Conservation (phyloP, 2,329 filamentous ascomycete species). For the Aspergillus sp. region DNA sequence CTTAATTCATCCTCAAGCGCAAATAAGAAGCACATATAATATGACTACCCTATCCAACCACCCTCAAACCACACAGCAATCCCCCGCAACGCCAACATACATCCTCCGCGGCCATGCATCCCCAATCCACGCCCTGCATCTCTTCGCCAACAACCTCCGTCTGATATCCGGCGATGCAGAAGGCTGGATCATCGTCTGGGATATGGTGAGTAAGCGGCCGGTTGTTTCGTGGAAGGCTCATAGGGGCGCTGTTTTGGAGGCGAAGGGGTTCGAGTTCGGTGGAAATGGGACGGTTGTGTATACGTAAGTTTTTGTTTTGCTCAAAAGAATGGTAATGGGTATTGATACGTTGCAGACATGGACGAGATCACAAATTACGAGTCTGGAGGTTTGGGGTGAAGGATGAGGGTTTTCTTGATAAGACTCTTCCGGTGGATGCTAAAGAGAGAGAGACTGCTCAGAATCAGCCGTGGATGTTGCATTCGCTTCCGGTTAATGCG, state of each 20-base stretch:
- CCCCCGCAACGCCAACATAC: constrained; percentile 54
- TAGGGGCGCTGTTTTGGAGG: constrained; percentile 65
- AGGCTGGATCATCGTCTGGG: constrained; percentile 83
- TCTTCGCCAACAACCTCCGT: constrained; percentile 65
- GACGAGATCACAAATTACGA: constrained; percentile 76
- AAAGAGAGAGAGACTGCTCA: constrained; percentile 37
- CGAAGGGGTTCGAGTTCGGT: constrained; percentile 54
- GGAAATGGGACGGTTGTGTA: constrained; percentile 57
- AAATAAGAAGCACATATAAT: background rate
- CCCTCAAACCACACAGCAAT: constrained; percentile 13
- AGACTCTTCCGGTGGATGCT: constrained; percentile 63
- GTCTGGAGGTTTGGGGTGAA: constrained; percentile 77
- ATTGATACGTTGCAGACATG: constrained; percentile 56
- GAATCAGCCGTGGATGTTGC: constrained; percentile 67
- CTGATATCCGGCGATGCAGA: constrained; percentile 84
- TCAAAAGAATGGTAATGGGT: background rate
- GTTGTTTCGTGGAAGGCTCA: constrained; percentile 84
- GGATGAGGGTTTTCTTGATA: constrained; percentile 50
- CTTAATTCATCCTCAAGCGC: background rate
- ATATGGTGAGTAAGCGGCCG: constrained; percentile 71
- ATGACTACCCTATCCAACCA: background rate
- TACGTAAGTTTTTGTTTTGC: constrained; percentile 54
- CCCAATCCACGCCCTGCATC: constrained; percentile 69
- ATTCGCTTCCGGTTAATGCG: constrained; percentile 79
- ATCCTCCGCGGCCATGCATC: constrained; percentile 80